Base-by-base conservation (phyloP, 495 filamentous ascomycete species). In the Penicillium salamii region DNA sequence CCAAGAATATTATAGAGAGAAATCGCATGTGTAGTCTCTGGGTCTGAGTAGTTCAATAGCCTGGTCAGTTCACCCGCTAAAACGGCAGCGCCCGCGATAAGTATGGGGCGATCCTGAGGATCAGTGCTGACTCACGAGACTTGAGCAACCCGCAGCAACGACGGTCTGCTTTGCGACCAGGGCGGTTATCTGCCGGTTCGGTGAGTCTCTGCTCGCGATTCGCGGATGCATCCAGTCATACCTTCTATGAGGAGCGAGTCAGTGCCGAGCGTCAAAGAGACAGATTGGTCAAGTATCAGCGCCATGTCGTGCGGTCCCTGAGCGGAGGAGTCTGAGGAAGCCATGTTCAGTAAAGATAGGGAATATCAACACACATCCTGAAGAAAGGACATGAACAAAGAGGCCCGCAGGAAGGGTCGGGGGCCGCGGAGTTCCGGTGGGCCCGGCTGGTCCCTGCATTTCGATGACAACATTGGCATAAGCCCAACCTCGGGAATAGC, bases 1-100 rank as follows among this genome's bases (percentile, higher is more conserved):
- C 88, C 95, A 26, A 98, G 83, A 33, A 98, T 69, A 62, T 96
- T 87, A 69, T 87, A 90, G 46, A 91, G 83, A 0, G 87, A 83
- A 12, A 97, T 87, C 38, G 69, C 74, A 61, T 75, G 70, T 3
- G 69, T 76, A 20, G 61, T 62, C 31, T 63, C 59, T 60, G 54
- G 24, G 57, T 46, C 58, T 61, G 15, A 17, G 29, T 23, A 12
- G n/a, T n/a, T 5, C 21, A 11, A 20, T 15, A 42, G 23, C n/a
- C 13, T n/a, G 33, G 39, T 71, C 36, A 70, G 47, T 29, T 17
- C n/a, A 24, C 14, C 26, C 21, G 9, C 43, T n/a, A 20, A 24
- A 18, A 49, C 12, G 24, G 40, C 34, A 24, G 28, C 15, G 45
- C 17, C 17, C 32, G 36, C 42, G 28, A 48, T 50, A 41, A 55